phyloP scores from a whole-genome alignment of 2,329 filamentous ascomycete genomes.

The Annulohypoxylon truncatum region DNA sequence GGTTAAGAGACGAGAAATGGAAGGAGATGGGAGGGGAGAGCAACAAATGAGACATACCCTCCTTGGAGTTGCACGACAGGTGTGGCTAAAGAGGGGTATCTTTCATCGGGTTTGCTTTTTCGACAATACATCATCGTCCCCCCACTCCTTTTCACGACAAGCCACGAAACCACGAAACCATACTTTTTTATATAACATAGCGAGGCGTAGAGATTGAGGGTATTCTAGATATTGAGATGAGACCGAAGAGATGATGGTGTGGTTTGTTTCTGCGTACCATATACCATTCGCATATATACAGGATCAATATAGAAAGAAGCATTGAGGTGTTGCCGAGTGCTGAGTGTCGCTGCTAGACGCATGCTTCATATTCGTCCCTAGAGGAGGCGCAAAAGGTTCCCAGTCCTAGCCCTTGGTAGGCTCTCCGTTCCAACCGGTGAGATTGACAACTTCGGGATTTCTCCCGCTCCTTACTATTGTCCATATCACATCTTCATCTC shows the following conservation, averaged over 20 bases:
- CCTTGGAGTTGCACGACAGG: background rate
- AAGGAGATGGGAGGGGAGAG: background rate
- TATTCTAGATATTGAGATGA: background rate
- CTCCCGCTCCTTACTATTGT: slow-evolving; percentile 62
- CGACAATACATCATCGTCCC: background rate
- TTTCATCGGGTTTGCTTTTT: background rate
- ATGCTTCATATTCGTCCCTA: slow-evolving; percentile 11
- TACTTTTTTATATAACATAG: background rate
- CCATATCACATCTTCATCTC: slow-evolving; percentile 65
- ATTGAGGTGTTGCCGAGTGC: background rate
- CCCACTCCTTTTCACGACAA: background rate
- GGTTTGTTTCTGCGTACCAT: slow-evolving; percentile 26
- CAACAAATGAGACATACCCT: background rate
- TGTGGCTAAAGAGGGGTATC: background rate
- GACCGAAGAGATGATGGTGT: background rate
- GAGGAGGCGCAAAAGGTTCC: slow-evolving; percentile 5
- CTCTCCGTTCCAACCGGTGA: slow-evolving; percentile 58
- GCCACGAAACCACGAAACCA: background rate
- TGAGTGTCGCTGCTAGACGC: background rate
- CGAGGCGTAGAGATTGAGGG: slow-evolving; percentile 1
- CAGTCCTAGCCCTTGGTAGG: slow-evolving; percentile 27
- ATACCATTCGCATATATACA: slow-evolving; percentile 38
- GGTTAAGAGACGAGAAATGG: slow-evolving; percentile 53
- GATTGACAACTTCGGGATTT: slow-evolving; percentile 61
- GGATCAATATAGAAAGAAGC: slow-evolving; percentile 36